Evolutionary conservation across 2,329 filamentous ascomycete species (phyloP), one percentile per base, ranked within the genome.

Genomic region (Orbilia blumenaviensis): DNA sequence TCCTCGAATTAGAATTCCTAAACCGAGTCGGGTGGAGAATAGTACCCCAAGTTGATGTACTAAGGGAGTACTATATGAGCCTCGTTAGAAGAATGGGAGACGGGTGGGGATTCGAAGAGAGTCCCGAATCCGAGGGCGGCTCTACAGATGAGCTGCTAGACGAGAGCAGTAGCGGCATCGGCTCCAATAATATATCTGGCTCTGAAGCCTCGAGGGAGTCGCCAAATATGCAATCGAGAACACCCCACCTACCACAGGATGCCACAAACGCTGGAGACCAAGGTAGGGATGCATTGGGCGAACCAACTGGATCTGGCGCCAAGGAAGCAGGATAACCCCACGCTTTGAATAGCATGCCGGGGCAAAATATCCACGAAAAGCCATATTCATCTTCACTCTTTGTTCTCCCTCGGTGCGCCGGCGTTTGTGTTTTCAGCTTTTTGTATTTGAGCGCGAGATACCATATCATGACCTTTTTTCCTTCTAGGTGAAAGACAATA

Each of bases 1-100:
- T 97, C 68, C 85, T 99, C 8, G 95, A 99, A 82, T 86, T 99
- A 29, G 95, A 99, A 81, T 97, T 99, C 79, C 85, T 99, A 32
- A 93, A 94, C 81, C 87, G 92, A 63, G 91, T 99, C 27, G 92
- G 97, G 81, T 99, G 95, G 94, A 92, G 91, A 81, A 99, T 99
- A 79, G 94, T 99, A 2, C 95, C 95, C 3, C 93, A 96, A 81
- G 94, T 95, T 0, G 95, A 98, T 82, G 91, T 96, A 1, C 85
- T 99, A 46, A 92, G 93, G 25, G 93, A 96, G 68, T 99, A 99
- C 82, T 99, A 98, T 82, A 88, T 89, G 76, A 94, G 92, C 58
- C 84, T 99, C 34, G 91, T 98, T 32, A 92, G 89, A 71, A 84
- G 89, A 78, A 88, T 80, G 66, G 68, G 86, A 66, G 85, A 87